A percentile compares a stretch with the other conserved stretches of the same genome.
Evolutionary conservation across 192 early-diverging fungal species (phyloP).

Genomic region (Entomortierella lignicola): DNA sequence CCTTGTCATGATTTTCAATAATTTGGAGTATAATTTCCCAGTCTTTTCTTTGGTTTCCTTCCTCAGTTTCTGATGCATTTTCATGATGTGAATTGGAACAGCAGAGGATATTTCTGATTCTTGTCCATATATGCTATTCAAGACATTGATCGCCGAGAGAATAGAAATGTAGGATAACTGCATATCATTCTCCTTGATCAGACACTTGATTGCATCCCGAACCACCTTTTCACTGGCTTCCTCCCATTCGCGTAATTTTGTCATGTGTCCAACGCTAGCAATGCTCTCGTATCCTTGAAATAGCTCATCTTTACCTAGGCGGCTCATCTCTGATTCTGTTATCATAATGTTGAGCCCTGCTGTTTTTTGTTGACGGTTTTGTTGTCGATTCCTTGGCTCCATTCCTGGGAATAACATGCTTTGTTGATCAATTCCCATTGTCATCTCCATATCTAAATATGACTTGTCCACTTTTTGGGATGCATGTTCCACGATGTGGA

Average conservation of each 20-base stretch:
- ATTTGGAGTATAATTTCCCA: slow-evolving; percentile 1
- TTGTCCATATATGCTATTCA: neutral
- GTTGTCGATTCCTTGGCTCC: neutral
- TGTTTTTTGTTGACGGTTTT: neutral
- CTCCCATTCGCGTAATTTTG: slow-evolving; percentile 1
- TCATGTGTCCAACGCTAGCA: neutral
- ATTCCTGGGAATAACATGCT: neutral
- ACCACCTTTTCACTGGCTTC: slow-evolving; percentile 1
- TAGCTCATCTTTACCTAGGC: neutral
- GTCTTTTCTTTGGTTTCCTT: neutral
- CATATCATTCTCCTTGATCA: slow-evolving; percentile 22
- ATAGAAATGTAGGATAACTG: slow-evolving; percentile 31
- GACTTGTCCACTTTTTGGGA: too few relatives aligned
- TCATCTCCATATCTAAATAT: too few relatives aligned
- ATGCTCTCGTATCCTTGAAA: neutral
- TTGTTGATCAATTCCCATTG: too few relatives aligned
- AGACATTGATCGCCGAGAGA: slow-evolving; percentile 24
- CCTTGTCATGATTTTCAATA: slow-evolving; percentile 16
- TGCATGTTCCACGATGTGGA: too few relatives aligned
- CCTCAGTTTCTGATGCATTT: neutral
- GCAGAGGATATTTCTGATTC: neutral
- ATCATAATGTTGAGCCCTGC: neutral
- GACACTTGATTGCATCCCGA: slow-evolving; percentile 16
- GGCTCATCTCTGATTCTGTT: neutral
- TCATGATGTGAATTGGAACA: neutral